phyloP scores from a whole-genome alignment of 306 rosid genomes.

The Luffa acutangula region DNA sequence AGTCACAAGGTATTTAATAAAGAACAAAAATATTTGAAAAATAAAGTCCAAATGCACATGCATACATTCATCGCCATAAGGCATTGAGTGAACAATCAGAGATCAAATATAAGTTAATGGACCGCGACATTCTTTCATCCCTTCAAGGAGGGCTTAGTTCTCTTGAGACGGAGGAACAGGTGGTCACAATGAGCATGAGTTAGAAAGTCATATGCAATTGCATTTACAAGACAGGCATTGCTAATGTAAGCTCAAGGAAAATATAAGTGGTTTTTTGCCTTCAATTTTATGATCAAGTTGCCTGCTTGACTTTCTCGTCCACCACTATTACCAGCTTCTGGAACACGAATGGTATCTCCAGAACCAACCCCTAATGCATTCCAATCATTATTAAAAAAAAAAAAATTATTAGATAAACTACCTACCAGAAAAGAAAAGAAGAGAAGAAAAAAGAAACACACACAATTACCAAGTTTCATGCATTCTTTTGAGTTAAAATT shows the following conservation, averaged over 20 bases:
- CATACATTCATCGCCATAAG: not conserved
- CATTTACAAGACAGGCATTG: not conserved
- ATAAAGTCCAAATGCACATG: not conserved
- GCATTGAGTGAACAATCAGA: not conserved
- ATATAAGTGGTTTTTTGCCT: slow-evolving; percentile 25
- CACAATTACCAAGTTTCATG: not conserved
- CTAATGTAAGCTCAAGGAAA: not conserved
- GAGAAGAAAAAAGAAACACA: too few relatives aligned
- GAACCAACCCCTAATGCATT: slow-evolving; percentile 67
- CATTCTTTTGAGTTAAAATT: not conserved
- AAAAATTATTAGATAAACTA: not conserved
- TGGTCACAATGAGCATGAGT: not conserved
- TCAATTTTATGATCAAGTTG: slow-evolving; percentile 63
- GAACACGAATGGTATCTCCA: slow-evolving; percentile 90
- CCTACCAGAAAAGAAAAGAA: not conserved
- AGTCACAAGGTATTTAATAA: not conserved
- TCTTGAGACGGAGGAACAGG: not conserved
- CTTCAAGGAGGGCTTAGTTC: not conserved
- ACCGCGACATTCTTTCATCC: not conserved
- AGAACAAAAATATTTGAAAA: not conserved
- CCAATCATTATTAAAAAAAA: not conserved
- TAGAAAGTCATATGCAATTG: not conserved
- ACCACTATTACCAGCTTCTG: slow-evolving; percentile 81
- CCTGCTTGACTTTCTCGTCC: slow-evolving; percentile 63
- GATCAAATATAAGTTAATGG: not conserved